These are phyloP conservation scores for Tolypocladium guangdongense DNA, from an alignment of 2,329 filamentous ascomycete species.

Conservation along the genomic window DNA sequence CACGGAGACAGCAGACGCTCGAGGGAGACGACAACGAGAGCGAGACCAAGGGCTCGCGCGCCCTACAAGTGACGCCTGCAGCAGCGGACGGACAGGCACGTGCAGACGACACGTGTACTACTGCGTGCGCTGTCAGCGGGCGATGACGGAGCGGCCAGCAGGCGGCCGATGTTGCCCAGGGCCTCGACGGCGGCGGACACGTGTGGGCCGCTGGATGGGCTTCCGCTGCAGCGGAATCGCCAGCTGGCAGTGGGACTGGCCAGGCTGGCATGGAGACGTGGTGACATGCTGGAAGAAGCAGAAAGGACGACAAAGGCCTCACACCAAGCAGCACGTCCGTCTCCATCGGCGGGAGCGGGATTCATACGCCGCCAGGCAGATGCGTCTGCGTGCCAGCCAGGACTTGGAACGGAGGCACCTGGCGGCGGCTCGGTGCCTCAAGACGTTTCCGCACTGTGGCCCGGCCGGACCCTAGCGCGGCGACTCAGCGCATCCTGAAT, in stretches of 20 bases:
- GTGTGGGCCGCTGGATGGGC: neutral
- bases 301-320: too few species aligned
- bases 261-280: neutral
- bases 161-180: neutral
- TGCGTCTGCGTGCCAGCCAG: too few species aligned
- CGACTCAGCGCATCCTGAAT: neutral
- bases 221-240: neutral
- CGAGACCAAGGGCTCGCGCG: neutral
- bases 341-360: neutral
- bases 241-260: neutral
- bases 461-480: neutral
- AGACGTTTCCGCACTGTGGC: neutral
- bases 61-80: neutral
- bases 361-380: too few species aligned
- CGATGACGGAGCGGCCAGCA: neutral
- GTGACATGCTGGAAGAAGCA: too few species aligned
- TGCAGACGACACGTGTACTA: too few species aligned
- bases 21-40: neutral
- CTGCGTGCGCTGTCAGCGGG: neutral
- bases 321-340: too few species aligned
- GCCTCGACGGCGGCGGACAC: neutral
- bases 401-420: neutral
- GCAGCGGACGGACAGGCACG: neutral
- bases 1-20: neutral
- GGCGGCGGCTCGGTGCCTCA: neutral